Conservation (phyloP, 495 filamentous ascomycete genomes). For the Penicillium pancosmium region DNA sequence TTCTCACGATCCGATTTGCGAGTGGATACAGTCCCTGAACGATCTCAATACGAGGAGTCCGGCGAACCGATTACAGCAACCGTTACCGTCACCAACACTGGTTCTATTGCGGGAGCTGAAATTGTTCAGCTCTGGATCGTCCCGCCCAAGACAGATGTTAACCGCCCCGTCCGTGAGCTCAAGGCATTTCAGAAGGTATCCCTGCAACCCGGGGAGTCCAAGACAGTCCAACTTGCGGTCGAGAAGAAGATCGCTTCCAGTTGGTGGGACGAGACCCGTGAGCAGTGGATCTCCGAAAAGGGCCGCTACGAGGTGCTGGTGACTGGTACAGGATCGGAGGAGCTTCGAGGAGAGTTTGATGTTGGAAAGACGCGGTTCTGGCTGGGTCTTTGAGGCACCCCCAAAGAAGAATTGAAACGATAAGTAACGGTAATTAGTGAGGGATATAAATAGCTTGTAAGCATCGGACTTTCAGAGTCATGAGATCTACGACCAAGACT, state of each 20-base stretch:
- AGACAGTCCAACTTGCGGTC: slow-evolving; percentile 63
- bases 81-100: slow-evolving; percentile 71
- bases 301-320: slow-evolving; percentile 70
- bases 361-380: slow-evolving; percentile 63
- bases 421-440: not conserved
- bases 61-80: slow-evolving; percentile 60
- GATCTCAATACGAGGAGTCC: slow-evolving; percentile 28
- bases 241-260: slow-evolving; percentile 77
- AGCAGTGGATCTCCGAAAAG: slow-evolving; percentile 77
- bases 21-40: slow-evolving; percentile 39
- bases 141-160: slow-evolving; percentile 56
- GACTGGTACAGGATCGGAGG: slow-evolving; percentile 51
- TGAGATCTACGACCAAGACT: too few relatives aligned
- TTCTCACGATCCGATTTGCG: slow-evolving; percentile 69
- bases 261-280: slow-evolving; percentile 74
- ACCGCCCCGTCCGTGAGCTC: slow-evolving; percentile 74
- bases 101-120: slow-evolving; percentile 67
- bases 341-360: slow-evolving; percentile 49
- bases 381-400: slow-evolving; percentile 40
- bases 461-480: too few relatives aligned
- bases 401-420: not conserved
- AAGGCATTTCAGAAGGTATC: slow-evolving; percentile 80
- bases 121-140: slow-evolving; percentile 77
- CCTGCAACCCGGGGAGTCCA: slow-evolving; percentile 69
- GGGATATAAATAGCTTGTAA: not conserved